Evolutionary conservation across 129 eudicot genomes (phyloP).

Genomic region (Heracleum sosnowskyi): DNA sequence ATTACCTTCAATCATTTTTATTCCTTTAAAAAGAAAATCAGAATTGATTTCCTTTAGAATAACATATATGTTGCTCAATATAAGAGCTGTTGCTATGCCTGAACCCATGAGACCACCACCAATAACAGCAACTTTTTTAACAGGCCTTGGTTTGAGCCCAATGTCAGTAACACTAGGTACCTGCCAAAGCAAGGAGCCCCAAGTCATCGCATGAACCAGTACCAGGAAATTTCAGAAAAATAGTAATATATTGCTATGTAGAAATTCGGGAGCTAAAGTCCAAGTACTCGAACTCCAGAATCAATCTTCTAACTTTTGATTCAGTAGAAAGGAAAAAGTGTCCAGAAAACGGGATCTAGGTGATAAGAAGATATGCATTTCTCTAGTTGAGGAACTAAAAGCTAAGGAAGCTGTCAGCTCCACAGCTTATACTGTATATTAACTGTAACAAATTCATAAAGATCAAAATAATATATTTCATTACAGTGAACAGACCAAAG

Average conservation of each 20-base stretch:
- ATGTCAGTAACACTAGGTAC: conserved; percentile 84
- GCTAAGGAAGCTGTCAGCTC: neutral
- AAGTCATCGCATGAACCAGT: neutral
- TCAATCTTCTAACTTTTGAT: neutral
- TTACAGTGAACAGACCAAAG: neutral
- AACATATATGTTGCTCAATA: conserved; percentile 57
- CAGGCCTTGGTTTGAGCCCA: conserved; percentile 81
- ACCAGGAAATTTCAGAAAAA: neutral
- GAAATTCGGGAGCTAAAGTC: neutral
- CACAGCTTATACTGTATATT: neutral
- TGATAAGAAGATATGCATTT: neutral
- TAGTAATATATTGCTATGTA: neutral
- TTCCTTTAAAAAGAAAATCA: conserved; percentile 79
- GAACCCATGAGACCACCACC: conserved; percentile 99
- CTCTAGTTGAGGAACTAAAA: neutral
- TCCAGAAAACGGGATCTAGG: neutral
- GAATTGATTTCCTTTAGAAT: conserved; percentile 84
- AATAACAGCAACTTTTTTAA: conserved; percentile 84
- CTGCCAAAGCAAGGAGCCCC: conserved; percentile 24
- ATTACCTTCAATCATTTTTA: conserved; percentile 67
- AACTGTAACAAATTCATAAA: neutral
- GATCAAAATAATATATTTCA: neutral
- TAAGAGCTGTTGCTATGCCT: conserved; percentile 87
- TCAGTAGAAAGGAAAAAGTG: neutral
- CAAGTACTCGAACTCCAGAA: neutral